Conservation (phyloP, 1,284 basidiomycete genomes). For the Calocybe gambosa region DNA sequence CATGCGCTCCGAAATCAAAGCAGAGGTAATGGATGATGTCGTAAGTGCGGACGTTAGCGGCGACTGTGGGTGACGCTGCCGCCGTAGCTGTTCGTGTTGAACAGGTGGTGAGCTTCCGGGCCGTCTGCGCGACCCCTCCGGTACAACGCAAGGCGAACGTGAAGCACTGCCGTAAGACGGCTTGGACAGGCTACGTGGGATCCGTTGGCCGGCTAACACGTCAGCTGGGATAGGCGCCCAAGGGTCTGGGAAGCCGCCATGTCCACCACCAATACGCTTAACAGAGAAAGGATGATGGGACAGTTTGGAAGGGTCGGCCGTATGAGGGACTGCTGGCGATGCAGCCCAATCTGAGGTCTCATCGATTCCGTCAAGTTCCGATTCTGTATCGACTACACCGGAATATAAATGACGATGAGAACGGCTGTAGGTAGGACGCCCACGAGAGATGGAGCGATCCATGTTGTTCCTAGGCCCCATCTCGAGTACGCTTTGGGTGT, state of each 20-base stretch:
- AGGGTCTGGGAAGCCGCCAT: background rate
- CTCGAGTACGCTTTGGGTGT: conserved; percentile 12
- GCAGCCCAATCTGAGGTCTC: conserved; percentile 13
- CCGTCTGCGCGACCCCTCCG: conserved; percentile 5
- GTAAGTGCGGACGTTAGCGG: background rate
- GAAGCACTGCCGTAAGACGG: conserved; percentile 6
- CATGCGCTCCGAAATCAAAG: background rate
- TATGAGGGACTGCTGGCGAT: background rate
- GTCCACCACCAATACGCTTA: background rate
- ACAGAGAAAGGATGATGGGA: background rate
- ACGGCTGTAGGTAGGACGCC: conserved; percentile 15
- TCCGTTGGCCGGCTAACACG: background rate
- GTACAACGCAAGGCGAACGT: background rate
- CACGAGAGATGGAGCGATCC: conserved; percentile 17
- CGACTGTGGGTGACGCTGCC: background rate
- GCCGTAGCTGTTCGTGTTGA: background rate
- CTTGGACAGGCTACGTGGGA: conserved; percentile 13
- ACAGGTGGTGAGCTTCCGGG: conserved; percentile 13
- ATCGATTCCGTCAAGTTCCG: conserved; percentile 19
- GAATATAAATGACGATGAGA: conserved; percentile 4
- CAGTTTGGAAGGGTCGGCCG: background rate
- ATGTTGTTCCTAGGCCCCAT: conserved; percentile 10
- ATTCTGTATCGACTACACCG: background rate
- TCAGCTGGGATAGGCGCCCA: conserved; percentile 1
- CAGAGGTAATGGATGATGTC: background rate